Percentiles rank a stretch among this genome's conserved stretches.
Conservation (phyloP, 768 basidiomycete genomes). For the Mycena amicta region DNA sequence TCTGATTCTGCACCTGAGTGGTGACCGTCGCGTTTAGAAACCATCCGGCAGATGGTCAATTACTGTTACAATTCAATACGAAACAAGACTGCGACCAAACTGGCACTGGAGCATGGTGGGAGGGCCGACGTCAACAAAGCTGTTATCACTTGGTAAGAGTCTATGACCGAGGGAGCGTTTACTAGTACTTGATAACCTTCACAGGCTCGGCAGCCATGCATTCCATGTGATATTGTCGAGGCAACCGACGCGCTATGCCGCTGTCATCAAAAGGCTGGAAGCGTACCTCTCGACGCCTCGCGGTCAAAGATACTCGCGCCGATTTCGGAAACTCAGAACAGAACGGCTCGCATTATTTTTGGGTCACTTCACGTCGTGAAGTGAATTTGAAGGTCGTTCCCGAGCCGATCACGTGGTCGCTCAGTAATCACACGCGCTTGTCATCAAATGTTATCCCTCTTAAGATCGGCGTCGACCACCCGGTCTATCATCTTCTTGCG, state of each 20-base stretch:
- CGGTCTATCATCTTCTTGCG: slow-evolving; percentile 16
- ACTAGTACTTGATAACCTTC: not conserved
- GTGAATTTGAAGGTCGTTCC: not conserved
- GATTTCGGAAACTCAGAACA: slow-evolving; percentile 50
- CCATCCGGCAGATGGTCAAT: slow-evolving; percentile 60
- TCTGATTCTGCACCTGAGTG: no score
- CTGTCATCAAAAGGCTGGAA: slow-evolving; percentile 50
- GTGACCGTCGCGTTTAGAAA: not conserved
- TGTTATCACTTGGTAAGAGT: slow-evolving; percentile 62
- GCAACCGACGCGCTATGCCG: slow-evolving; percentile 51
- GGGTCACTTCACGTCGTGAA: not conserved
- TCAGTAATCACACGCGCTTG: not conserved
- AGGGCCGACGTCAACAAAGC: slow-evolving; percentile 49
- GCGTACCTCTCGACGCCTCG: slow-evolving; percentile 53
- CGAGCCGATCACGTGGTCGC: not conserved
- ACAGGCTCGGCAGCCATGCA: not conserved
- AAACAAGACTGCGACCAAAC: slow-evolving; percentile 43
- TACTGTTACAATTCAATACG: slow-evolving; percentile 57
- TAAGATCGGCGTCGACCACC: slow-evolving; percentile 9
- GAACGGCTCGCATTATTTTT: slow-evolving; percentile 42
- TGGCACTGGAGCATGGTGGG: slow-evolving; percentile 40
- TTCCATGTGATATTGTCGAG: slow-evolving; percentile 7
- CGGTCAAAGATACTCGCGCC: slow-evolving; percentile 42
- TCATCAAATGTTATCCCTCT: slow-evolving; percentile 6
- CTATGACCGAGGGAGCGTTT: not conserved